Evolutionary conservation across 169 alveolate genomes (phyloP).

Genomic region (Pseudocohnilembus persalinus): DNA sequence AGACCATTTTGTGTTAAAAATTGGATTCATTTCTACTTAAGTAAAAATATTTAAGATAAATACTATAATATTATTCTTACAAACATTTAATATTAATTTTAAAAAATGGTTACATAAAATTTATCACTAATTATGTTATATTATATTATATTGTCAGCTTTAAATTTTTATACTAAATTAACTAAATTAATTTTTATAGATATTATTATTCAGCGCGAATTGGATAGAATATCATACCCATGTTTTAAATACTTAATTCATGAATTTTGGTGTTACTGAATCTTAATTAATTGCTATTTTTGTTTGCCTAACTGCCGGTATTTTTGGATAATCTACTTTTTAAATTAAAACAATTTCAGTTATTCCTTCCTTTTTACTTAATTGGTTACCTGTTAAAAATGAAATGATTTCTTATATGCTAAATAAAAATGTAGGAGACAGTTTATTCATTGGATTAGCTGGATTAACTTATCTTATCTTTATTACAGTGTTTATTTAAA

Average conservation of each 20-base stretch:
- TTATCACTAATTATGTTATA: too few species aligned
- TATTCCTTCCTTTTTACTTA: too few species aligned
- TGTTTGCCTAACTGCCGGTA: conserved; percentile 19
- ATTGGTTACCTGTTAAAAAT: too few species aligned
- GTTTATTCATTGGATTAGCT: neutral
- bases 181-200: neutral
- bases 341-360: neutral
- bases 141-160: too few species aligned
- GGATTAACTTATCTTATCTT: neutral
- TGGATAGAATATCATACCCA: conserved; percentile 40
- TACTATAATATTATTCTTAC: too few species aligned
- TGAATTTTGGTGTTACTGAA: conserved; percentile 52
- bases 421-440: neutral
- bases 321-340: conserved; percentile 32
- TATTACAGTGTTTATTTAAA: neutral
- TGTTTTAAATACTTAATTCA: conserved; percentile 39
- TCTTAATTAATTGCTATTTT: conserved; percentile 29
- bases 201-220: neutral
- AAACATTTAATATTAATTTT: too few species aligned
- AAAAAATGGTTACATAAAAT: too few species aligned
- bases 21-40: too few species aligned
- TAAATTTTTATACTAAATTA: too few species aligned
- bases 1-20: too few species aligned
- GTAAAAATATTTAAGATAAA: too few species aligned
- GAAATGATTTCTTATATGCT: neutral